phyloP scores from a whole-genome alignment of 331 rosid genomes.

The Phaseolus coccineus region DNA sequence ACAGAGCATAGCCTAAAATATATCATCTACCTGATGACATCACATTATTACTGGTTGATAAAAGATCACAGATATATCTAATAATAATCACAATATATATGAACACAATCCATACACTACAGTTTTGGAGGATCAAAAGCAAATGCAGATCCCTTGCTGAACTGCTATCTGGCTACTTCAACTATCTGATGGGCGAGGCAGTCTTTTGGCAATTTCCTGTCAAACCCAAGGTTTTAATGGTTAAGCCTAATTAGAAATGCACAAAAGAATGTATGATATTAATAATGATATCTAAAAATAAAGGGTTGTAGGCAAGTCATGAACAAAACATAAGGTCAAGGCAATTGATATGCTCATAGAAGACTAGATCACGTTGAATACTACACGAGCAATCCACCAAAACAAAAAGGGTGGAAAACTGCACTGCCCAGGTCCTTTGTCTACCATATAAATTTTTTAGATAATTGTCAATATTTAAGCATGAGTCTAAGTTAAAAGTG shows the following conservation, averaged over 20 bases:
- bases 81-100: conserved; percentile 48
- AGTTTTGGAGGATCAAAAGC: conserved; percentile 41
- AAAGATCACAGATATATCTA: conserved; percentile 30
- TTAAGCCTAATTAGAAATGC: conserved; percentile 3
- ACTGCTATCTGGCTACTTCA: conserved; percentile 39
- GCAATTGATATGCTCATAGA: neutral
- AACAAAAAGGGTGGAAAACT: neutral
- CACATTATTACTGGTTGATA: conserved; percentile 34
- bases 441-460: neutral
- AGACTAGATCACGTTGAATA: neutral
- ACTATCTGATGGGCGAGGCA: conserved; percentile 57
- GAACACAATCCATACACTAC: conserved; percentile 39
- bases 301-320: neutral
- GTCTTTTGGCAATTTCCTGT: conserved; percentile 65
- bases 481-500: neutral
- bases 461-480: neutral
- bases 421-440: neutral
- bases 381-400: neutral
- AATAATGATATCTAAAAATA: neutral
- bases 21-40: conserved; percentile 31
- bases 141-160: conserved; percentile 34
- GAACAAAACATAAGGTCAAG: neutral
- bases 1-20: conserved; percentile 38
- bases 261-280: neutral
- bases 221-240: conserved; percentile 34